Percentiles rank a stretch among this genome's conserved stretches.
phyloP scores from a whole-genome alignment of 495 filamentous ascomycete species.

The Parachaetomium inaequale region DNA sequence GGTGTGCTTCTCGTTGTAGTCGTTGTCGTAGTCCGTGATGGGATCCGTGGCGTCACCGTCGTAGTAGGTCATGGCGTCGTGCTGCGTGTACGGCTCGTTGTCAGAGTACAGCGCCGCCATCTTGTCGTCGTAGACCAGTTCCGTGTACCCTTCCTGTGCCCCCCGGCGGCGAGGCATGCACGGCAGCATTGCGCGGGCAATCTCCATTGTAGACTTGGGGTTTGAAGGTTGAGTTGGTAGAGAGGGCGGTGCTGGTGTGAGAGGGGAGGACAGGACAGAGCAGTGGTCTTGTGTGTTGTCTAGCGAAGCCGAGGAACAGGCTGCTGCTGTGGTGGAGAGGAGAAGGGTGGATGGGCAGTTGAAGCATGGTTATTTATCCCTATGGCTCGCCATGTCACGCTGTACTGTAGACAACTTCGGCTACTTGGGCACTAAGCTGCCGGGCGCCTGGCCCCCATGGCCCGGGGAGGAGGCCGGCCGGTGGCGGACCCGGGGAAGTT shows the following conservation, averaged over 20 bases:
- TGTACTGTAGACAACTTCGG: neutral
- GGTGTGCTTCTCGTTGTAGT: neutral
- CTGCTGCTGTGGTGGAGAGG: constrained; percentile 9
- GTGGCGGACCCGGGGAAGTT: constrained; percentile 3
- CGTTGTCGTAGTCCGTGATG: neutral
- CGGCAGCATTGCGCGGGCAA: constrained; percentile 16
- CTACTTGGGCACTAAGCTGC: neutral
- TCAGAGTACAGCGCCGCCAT: constrained; percentile 11
- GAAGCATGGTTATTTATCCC: neutral
- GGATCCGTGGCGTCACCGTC: neutral
- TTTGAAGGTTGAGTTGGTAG: neutral
- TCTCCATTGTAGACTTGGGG: constrained; percentile 13
- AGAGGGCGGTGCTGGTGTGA: neutral
- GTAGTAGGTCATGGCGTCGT: constrained; percentile 15
- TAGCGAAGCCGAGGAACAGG: constrained; percentile 9
- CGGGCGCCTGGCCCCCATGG: neutral
- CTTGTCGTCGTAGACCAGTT: constrained; percentile 25
- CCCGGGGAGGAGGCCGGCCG: neutral
- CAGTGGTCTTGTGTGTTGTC: neutral
- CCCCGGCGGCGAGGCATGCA: constrained; percentile 19
- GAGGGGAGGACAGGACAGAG: neutral
- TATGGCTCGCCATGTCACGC: neutral
- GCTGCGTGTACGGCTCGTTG: constrained; percentile 8
- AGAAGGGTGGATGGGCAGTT: neutral
- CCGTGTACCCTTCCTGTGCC: constrained; percentile 14